Evolutionary conservation across 1,284 basidiomycete genomes (phyloP).

Genomic region (Cryptococcus neoformans): DNA sequence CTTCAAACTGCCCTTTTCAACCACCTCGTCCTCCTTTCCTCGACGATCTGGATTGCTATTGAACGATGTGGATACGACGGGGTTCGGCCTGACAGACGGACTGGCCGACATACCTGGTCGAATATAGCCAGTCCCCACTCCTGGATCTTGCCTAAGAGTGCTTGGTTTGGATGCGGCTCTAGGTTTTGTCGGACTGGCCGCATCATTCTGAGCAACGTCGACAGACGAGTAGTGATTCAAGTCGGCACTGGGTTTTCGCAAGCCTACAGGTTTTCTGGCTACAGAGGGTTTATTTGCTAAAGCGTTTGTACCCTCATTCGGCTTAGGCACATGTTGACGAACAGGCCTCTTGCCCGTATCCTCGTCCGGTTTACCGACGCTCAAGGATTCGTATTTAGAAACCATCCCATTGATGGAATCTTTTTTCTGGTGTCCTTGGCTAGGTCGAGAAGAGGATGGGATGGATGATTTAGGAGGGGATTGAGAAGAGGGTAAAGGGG

Average conservation of each 20-base stretch:
- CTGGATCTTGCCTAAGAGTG: not conserved
- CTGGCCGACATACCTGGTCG: conserved; percentile 11
- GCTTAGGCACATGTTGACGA: not conserved
- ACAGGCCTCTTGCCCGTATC: not conserved
- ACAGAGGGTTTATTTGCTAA: conserved; percentile 28
- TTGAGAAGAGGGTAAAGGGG: not conserved
- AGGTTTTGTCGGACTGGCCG: conserved; percentile 6
- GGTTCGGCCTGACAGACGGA: conserved; percentile 11
- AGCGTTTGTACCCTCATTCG: conserved; percentile 1
- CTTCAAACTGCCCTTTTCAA: not conserved
- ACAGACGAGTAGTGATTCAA: not conserved
- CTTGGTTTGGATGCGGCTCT: conserved; percentile 10
- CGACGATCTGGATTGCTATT: not conserved
- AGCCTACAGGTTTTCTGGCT: conserved; percentile 28
- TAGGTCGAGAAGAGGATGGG: not conserved
- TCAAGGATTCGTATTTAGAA: conserved; percentile 29
- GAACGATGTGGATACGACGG: conserved; percentile 6
- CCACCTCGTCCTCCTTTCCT: not conserved
- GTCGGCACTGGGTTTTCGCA: conserved; percentile 17
- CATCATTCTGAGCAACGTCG: not conserved
- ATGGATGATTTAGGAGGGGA: not conserved
- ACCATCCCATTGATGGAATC: conserved; percentile 47
- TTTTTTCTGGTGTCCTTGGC: conserved; percentile 24
- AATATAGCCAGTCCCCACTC: not conserved
- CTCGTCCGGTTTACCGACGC: not conserved